Base-by-base conservation (phyloP, 2,329 filamentous ascomycete species). In the Mariannaea sp. region DNA sequence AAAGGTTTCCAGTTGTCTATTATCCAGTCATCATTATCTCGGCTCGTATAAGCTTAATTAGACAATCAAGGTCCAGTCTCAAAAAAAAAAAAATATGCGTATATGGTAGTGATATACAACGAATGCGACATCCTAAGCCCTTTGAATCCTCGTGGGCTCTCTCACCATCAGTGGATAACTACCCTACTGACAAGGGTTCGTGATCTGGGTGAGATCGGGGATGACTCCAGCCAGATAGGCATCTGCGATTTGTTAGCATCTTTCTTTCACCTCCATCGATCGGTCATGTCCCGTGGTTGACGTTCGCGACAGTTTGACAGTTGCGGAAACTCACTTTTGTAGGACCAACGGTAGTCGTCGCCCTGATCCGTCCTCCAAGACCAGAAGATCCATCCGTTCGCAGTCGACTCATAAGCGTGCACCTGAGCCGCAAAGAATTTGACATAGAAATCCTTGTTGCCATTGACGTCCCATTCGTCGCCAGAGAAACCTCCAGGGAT, bases 401-500 rank as follows among this genome's bases (percentile, higher is more conserved):
- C 56, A 14, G 49, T 20, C 35, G 54, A 47, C 49, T 66, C 63
- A 30, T 66, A 66, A 2, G 58, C 45, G 10, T 62, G 55, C 7
- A 65, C 58, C 44, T 66, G 64, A 3, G 63, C 59, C 22, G 63
- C 56, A 24, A 65, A 66, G 63, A 63, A 65, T 49, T 60, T 63
- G 32, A 51, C 47, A 32, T 66, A 65, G 39, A 66, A 66, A 38
- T 56, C 60, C 45, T 63, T 58, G n/a, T n/a, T n/a, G n/a, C n/a
- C n/a, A n/a, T n/a, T n/a, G n/a, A n/a, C n/a, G n/a, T n/a, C n/a
- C n/a, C n/a, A n/a, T n/a, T n/a, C n/a, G n/a, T n/a, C n/a, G n/a
- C n/a, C n/a, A n/a, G n/a, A n/a, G n/a, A n/a, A n/a, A n/a, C n/a
- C n/a, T n/a, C n/a, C n/a, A n/a, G 79, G 75, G 2, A 81, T 75